Conservation (phyloP, 805 yeast species). For the Candida fluviatilis region DNA sequence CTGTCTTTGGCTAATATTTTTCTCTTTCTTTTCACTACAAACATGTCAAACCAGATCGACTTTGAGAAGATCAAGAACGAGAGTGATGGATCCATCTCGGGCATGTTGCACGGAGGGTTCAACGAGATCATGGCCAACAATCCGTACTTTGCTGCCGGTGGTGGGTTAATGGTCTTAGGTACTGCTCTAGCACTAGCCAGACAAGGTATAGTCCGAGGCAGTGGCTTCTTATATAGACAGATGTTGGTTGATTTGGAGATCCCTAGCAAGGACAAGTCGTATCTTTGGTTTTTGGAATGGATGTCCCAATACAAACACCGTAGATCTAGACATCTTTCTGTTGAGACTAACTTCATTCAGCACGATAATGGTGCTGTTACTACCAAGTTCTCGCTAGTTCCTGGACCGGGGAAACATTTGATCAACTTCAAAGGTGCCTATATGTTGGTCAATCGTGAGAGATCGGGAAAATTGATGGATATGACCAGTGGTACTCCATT, state of each 20-base stretch:
- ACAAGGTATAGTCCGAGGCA: constrained; percentile 57
- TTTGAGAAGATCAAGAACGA: constrained; percentile 29
- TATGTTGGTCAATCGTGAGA: constrained; percentile 83
- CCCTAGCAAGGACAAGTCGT: constrained; percentile 88
- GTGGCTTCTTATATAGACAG: constrained; percentile 72
- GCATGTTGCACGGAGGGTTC: constrained; percentile 36
- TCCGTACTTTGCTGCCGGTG: constrained; percentile 98
- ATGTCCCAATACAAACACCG: constrained; percentile 80
- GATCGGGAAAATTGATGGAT: constrained; percentile 85
- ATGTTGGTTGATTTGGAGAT: constrained; percentile 89
- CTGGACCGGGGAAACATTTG: constrained; percentile 96
- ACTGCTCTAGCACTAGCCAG: constrained; percentile 78
- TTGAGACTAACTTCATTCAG: constrained; percentile 79
- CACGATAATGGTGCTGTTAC: constrained; percentile 90
- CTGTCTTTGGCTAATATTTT: too few species aligned
- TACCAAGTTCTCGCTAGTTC: constrained; percentile 86
- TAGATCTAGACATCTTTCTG: constrained; percentile 79
- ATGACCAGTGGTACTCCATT: constrained; percentile 89
- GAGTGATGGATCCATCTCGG: constrained; percentile 36
- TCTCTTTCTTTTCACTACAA: neutral
- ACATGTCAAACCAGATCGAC: constrained; percentile 18
- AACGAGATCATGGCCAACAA: constrained; percentile 59
- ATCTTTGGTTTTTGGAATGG: constrained; percentile 95
- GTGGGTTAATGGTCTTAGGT: constrained; percentile 95
- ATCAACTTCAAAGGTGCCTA: constrained; percentile 82